These are phyloP conservation scores for Diaporthe capsici DNA, from an alignment of 2,329 filamentous ascomycete species.

Conservation along the genomic window DNA sequence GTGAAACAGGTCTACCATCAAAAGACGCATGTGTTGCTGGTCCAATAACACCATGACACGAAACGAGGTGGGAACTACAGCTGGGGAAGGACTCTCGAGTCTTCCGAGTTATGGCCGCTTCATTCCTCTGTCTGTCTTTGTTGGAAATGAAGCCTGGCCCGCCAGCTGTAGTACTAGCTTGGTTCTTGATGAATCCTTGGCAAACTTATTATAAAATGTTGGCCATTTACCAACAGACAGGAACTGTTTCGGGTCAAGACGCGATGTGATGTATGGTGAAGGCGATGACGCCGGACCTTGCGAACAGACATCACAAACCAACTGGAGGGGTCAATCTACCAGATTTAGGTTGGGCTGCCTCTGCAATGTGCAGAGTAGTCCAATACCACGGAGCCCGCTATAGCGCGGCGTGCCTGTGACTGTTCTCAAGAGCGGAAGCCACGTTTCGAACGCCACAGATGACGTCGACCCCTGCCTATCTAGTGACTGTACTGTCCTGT, in stretches of 20 bases:
- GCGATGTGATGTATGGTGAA: background rate
- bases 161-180: background rate
- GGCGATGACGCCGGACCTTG: background rate
- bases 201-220: background rate
- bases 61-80: conserved; percentile 12
- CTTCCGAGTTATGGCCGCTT: conserved; percentile 30
- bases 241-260: background rate
- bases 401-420: conserved; percentile 7
- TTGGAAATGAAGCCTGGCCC: conserved; percentile 5
- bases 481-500: conserved; percentile 7
- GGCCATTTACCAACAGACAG: background rate
- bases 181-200: background rate
- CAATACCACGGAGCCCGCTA: background rate
- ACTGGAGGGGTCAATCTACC: conserved; percentile 12
- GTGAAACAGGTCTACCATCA: conserved; percentile 26
- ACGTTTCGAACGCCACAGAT: conserved; percentile 38
- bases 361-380: background rate
- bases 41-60: conserved; percentile 33
- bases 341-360: background rate
- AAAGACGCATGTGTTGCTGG: background rate
- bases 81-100: background rate
- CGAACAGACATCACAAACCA: background rate
- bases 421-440: conserved; percentile 23
- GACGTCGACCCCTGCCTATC: conserved; percentile 33
- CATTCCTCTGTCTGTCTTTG: background rate